Conservation (phyloP, 2,329 filamentous ascomycete species). For the Shiraia bambusicola region DNA sequence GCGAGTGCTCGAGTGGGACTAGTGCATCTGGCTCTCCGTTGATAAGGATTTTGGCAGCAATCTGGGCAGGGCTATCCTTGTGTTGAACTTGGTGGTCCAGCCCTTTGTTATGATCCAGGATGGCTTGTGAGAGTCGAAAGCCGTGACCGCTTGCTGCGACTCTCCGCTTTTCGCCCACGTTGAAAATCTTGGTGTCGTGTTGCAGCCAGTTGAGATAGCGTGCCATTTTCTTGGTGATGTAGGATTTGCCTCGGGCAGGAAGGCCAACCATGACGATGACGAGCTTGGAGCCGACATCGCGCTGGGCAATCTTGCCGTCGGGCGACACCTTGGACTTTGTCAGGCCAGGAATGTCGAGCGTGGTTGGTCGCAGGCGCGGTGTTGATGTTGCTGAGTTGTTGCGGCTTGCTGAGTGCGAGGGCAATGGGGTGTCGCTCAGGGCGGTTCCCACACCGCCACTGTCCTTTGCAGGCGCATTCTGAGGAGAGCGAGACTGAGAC, state of each 20-base stretch:
- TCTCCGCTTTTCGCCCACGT: conserved; percentile 88
- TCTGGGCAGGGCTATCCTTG: conserved; percentile 34
- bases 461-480: conserved; percentile 29
- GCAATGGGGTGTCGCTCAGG: conserved; percentile 63
- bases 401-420: conserved; percentile 64
- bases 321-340: conserved; percentile 94
- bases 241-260: conserved; percentile 93
- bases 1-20: conserved; percentile 25
- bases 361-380: conserved; percentile 84
- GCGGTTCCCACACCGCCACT: conserved; percentile 56
- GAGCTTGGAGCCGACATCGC: conserved; percentile 93
- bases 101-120: no score
- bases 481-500: conserved; percentile 16
- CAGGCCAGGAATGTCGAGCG: conserved; percentile 93
- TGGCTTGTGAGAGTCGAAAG: conserved; percentile 41
- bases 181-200: conserved; percentile 94
- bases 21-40: conserved; percentile 52
- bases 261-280: conserved; percentile 98
- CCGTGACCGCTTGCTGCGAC: conserved; percentile 66
- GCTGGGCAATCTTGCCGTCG: conserved; percentile 87
- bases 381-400: conserved; percentile 77
- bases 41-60: conserved; percentile 59
- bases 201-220: conserved; percentile 97
- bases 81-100: no score
- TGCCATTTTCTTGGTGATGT: conserved; percentile 97